Conservation (phyloP, 192 early-diverging fungal species). For the Coemansia sp. region DNA sequence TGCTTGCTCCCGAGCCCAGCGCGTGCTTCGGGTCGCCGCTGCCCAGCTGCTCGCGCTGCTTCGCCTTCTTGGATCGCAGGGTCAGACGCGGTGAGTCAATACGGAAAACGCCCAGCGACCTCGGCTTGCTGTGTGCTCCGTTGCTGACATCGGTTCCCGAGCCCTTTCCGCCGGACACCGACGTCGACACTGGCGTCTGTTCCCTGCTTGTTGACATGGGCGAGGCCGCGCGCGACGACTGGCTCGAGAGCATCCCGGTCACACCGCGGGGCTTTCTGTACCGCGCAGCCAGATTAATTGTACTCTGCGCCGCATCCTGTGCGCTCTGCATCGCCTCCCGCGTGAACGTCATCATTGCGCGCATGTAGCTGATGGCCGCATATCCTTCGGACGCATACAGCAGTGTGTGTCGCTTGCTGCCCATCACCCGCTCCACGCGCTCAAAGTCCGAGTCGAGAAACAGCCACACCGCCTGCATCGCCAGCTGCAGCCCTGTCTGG, state of each 20-base stretch:
- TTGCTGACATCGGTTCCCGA: slow-evolving; percentile 52
- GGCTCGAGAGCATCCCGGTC: slow-evolving; percentile 29
- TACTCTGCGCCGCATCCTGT: slow-evolving; percentile 61
- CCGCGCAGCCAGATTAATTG: slow-evolving; percentile 62
- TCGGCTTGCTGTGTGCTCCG: slow-evolving; percentile 8
- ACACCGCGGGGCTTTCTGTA: slow-evolving; percentile 63
- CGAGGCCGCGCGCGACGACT: slow-evolving; percentile 51
- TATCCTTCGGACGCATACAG: slow-evolving; percentile 77
- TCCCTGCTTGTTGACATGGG: slow-evolving; percentile 45
- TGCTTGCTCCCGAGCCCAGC: slow-evolving; percentile 15
- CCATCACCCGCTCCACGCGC: slow-evolving; percentile 64
- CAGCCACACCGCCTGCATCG: slow-evolving; percentile 63
- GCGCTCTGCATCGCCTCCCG: slow-evolving; percentile 65
- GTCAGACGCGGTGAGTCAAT: slow-evolving; percentile 37
- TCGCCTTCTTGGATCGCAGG: slow-evolving; percentile 32
- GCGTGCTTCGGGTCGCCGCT: not conserved
- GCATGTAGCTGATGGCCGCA: slow-evolving; percentile 68
- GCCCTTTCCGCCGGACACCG: slow-evolving; percentile 56
- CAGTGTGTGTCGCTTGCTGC: slow-evolving; percentile 49
- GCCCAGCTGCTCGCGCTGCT: not conserved
- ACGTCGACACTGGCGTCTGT: slow-evolving; percentile 41
- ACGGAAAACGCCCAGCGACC: slow-evolving; percentile 19
- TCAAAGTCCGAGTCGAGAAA: slow-evolving; percentile 79
- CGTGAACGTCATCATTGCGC: slow-evolving; percentile 79
- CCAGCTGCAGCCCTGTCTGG: slow-evolving; percentile 60